phyloP scores from a whole-genome alignment of 257 asterid species.

The Capsicum baccatum region DNA sequence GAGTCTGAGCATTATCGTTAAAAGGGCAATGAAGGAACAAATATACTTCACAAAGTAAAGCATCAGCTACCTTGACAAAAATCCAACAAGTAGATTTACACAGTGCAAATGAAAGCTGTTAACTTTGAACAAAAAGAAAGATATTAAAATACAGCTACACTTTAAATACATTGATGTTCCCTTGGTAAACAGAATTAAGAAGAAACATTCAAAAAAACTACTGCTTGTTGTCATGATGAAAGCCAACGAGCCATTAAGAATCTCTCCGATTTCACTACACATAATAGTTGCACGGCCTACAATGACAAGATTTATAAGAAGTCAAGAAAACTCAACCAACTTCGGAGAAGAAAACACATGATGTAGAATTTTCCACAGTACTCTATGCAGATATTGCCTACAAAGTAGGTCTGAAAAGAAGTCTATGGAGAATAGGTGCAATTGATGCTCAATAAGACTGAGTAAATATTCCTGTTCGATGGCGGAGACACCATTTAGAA shows the following conservation, averaged over 20 bases:
- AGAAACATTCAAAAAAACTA: background rate
- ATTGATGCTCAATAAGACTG: background rate
- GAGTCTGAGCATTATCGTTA: background rate
- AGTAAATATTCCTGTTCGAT: background rate
- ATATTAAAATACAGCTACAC: background rate
- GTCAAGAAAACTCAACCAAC: background rate
- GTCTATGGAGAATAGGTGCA: background rate
- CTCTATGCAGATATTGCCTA: background rate
- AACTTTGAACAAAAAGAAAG: background rate
- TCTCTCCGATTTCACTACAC: conserved; percentile 1
- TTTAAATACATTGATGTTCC: background rate
- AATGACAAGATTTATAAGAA: conserved; percentile 16
- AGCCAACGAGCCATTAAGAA: conserved; percentile 17
- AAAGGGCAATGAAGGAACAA: background rate
- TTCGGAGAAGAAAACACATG: background rate
- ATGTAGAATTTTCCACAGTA: background rate
- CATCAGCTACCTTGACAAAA: background rate
- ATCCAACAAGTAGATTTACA: conserved; percentile 4
- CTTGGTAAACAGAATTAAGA: background rate
- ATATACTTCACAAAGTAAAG: background rate
- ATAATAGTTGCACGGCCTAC: conserved; percentile 18
- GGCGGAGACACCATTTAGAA: background rate
- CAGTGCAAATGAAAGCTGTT: conserved; percentile 10
- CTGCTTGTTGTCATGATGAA: background rate
- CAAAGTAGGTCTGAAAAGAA: background rate